Percentiles rank a stretch among this genome's conserved stretches.
These are phyloP conservation scores for Neurospora sp. DNA, from an alignment of 495 filamentous ascomycete species.

Conservation along the genomic window DNA sequence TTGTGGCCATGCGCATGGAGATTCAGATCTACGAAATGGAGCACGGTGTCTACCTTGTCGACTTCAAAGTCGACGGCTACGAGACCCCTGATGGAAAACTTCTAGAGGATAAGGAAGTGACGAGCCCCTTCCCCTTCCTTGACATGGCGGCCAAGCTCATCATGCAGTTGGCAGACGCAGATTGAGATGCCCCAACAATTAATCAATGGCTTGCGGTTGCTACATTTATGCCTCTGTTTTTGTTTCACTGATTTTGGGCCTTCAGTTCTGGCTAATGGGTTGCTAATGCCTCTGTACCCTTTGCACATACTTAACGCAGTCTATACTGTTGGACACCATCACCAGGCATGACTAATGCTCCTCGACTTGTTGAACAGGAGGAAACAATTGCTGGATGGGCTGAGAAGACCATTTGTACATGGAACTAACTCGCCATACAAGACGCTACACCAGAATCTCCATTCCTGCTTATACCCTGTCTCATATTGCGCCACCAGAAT, in stretches of 20 bases:
- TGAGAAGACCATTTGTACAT: neutral
- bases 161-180: slow-evolving; percentile 64
- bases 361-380: neutral
- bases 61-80: slow-evolving; percentile 98
- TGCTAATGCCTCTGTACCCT: neutral
- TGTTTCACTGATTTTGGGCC: neutral
- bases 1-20: slow-evolving; percentile 76
- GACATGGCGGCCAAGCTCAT: slow-evolving; percentile 64
- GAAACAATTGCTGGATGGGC: neutral
- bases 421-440: neutral
- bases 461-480: neutral
- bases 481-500: neutral
- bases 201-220: neutral
- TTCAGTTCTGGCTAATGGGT: neutral
- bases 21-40: slow-evolving; percentile 97
- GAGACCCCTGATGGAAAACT: slow-evolving; percentile 56
- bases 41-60: slow-evolving; percentile 84
- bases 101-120: slow-evolving; percentile 62
- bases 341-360: neutral
- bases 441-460: neutral
- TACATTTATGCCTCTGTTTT: neutral
- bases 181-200: slow-evolving; percentile 19
- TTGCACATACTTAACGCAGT: neutral
- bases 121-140: slow-evolving; percentile 67
- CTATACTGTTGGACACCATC: neutral